Evolutionary conservation across 148 eudicot species (phyloP).

Genomic region (Fagopyrum esculentum): DNA sequence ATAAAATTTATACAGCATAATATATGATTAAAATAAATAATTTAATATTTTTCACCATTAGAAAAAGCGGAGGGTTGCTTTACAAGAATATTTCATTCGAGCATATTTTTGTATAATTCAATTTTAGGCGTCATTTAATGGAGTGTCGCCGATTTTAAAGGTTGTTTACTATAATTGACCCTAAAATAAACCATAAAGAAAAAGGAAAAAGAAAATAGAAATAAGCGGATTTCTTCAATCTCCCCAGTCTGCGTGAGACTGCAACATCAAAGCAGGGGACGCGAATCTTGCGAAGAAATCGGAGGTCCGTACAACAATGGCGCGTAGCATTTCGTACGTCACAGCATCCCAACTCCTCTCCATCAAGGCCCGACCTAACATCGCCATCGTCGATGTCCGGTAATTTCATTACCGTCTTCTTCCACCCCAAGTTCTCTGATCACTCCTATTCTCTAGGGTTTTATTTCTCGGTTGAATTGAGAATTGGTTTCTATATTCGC

Average conservation of each 20-base stretch:
- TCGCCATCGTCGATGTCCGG: slow-evolving; percentile 93
- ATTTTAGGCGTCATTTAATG: too few species aligned
- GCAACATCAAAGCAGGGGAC: not conserved
- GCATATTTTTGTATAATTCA: too few species aligned
- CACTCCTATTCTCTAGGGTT: not conserved
- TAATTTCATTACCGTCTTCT: slow-evolving; percentile 12
- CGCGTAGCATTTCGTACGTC: slow-evolving; percentile 63
- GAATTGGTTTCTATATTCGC: not conserved
- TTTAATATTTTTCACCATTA: too few species aligned
- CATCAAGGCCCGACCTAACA: slow-evolving; percentile 57
- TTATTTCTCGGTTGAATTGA: slow-evolving; percentile 9
- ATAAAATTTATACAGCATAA: too few species aligned
- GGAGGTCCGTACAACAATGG: slow-evolving; percentile 24
- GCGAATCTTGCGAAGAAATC: not conserved
- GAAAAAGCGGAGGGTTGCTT: too few species aligned
- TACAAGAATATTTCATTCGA: too few species aligned
- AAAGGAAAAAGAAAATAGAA: too few species aligned
- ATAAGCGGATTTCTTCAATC: not conserved
- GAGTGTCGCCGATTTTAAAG: too few species aligned
- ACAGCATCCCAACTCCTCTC: slow-evolving; percentile 71
- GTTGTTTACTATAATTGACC: too few species aligned
- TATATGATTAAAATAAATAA: too few species aligned
- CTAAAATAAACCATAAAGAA: too few species aligned
- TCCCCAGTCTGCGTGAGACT: not conserved
- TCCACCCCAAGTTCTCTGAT: not conserved